phyloP scores from a whole-genome alignment of 352 stramenopile genomes.

The Globisporangium viniferum region DNA sequence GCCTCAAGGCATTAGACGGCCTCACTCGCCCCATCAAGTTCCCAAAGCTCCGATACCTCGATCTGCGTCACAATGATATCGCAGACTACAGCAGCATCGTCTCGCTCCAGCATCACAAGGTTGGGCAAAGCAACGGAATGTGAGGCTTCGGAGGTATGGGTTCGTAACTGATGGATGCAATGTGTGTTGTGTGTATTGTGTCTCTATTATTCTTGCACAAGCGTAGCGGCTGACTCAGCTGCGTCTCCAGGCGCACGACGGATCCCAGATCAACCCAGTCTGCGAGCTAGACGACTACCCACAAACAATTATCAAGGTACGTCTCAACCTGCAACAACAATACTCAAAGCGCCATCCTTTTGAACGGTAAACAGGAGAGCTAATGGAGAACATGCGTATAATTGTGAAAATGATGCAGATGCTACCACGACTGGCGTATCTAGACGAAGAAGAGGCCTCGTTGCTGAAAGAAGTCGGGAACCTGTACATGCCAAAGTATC shows the following conservation, averaged over 20 bases:
- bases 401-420: constrained; percentile 27
- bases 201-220: not conserved
- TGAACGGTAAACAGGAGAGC: not conserved
- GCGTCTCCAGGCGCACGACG: constrained; percentile 56
- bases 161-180: not conserved
- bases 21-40: constrained; percentile 66
- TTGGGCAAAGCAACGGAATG: constrained; percentile 15
- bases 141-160: not conserved
- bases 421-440: constrained; percentile 40
- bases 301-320: constrained; percentile 37
- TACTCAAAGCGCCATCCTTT: not conserved
- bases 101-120: constrained; percentile 52
- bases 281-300: constrained; percentile 67
- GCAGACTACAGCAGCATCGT: constrained; percentile 32
- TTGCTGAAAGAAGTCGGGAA: constrained; percentile 55
- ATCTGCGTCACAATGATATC: constrained; percentile 69
- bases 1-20: constrained; percentile 48
- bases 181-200: not conserved
- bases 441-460: constrained; percentile 71
- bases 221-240: constrained; percentile 50
- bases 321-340: not conserved
- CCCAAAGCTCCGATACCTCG: constrained; percentile 63
- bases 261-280: constrained; percentile 55
- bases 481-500: constrained; percentile 70
- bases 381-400: not conserved